Evolutionary conservation across 2,329 filamentous ascomycete species (phyloP).

Genomic region (Diaporthe citriasiana): DNA sequence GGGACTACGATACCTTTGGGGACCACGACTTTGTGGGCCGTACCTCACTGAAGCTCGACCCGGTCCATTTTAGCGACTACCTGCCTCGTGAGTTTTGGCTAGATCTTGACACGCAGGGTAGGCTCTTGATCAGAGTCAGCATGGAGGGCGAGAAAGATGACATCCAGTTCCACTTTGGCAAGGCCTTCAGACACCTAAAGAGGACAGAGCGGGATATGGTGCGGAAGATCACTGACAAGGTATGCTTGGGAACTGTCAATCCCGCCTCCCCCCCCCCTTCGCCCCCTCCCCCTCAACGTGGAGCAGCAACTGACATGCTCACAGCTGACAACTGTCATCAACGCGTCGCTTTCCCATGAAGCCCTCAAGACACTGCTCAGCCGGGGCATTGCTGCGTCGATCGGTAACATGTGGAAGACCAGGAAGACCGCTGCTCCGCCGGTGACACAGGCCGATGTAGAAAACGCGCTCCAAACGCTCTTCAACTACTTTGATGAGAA

Average conservation of each 20-base stretch:
- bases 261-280: neutral
- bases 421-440: conserved; percentile 68
- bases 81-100: conserved; percentile 97
- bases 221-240: conserved; percentile 97
- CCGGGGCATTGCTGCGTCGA: conserved; percentile 76
- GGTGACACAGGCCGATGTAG: conserved; percentile 80
- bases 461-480: conserved; percentile 84
- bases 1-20: conserved; percentile 97
- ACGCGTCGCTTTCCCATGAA: conserved; percentile 85
- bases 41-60: conserved; percentile 98
- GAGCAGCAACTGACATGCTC: conserved; percentile 7
- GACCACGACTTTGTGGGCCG: conserved; percentile 98
- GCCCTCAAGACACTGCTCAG: conserved; percentile 82
- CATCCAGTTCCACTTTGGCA: conserved; percentile 98
- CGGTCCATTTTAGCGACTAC: conserved; percentile 96
- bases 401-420: conserved; percentile 79
- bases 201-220: conserved; percentile 98
- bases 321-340: conserved; percentile 93
- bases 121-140: conserved; percentile 89
- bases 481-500: conserved; percentile 98
- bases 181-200: conserved; percentile 95
- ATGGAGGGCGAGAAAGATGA: conserved; percentile 99
- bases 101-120: conserved; percentile 94
- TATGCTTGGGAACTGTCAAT: conserved; percentile 55
- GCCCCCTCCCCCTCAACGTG: neutral